Percentiles rank a stretch among this genome's conserved stretches.
These are phyloP conservation scores for Boletus sensibilis DNA, from an alignment of 768 basidiomycete genomes.

Conservation along the genomic window DNA sequence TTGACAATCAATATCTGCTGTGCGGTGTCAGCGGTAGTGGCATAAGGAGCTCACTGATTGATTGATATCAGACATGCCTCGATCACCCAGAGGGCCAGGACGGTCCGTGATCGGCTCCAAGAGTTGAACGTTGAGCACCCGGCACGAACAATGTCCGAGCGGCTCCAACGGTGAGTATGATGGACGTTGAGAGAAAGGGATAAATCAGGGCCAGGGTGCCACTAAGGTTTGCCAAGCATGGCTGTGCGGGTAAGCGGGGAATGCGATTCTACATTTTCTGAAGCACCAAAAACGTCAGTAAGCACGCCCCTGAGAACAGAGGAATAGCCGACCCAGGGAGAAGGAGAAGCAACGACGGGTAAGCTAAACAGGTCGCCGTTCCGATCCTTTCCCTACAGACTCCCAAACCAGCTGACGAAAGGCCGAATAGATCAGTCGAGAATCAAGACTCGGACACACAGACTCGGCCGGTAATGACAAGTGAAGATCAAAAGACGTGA, in stretches of 20 bases:
- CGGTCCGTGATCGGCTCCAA: conserved; percentile 15
- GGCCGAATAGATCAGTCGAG: conserved; percentile 8
- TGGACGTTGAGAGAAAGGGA: neutral
- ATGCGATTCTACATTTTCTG: conserved; percentile 3
- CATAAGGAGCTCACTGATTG: neutral
- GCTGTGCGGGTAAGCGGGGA: conserved; percentile 11
- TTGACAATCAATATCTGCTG: neutral
- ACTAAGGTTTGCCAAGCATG: conserved; percentile 3
- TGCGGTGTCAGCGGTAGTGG: neutral
- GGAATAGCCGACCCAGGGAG: neutral
- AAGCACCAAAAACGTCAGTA: conserved; percentile 15
- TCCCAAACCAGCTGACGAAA: neutral
- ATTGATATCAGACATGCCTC: conserved; percentile 8
- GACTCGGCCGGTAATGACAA: conserved; percentile 18
- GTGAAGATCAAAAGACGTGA: conserved; percentile 24
- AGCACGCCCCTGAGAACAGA: conserved; percentile 6
- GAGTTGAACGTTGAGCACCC: neutral
- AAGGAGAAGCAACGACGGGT: conserved; percentile 13
- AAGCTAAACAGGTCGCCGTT: conserved; percentile 16
- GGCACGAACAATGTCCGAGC: conserved; percentile 8
- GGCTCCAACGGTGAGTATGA: conserved; percentile 1
- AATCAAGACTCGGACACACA: conserved; percentile 2
- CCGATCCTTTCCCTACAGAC: conserved; percentile 6
- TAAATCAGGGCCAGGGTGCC: conserved; percentile 10
- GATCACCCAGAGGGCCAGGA: neutral